Evolutionary conservation across 176 grass and related monocot species (phyloP).

Genomic region (Neostapfia colusana): DNA sequence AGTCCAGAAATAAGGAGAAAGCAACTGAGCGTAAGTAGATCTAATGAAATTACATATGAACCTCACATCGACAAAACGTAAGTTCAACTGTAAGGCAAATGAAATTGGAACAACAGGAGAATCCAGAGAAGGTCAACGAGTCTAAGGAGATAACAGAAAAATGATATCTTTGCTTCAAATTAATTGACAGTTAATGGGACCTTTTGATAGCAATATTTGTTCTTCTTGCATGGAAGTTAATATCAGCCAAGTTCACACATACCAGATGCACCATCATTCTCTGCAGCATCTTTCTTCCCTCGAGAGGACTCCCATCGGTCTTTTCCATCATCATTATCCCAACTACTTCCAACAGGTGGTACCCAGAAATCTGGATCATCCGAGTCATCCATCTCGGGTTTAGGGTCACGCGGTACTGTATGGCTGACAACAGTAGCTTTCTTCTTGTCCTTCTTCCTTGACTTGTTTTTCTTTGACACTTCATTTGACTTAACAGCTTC

Average conservation of each 20-base stretch:
- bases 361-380: slow-evolving; percentile 76
- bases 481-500: slow-evolving; percentile 41
- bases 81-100: background rate
- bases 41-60: background rate
- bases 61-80: background rate
- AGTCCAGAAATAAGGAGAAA: slow-evolving; percentile 2
- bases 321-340: slow-evolving; percentile 83
- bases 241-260: background rate
- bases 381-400: slow-evolving; percentile 47
- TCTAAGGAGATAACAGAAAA: background rate
- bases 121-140: background rate
- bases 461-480: slow-evolving; percentile 48
- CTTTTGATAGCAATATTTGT: background rate
- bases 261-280: slow-evolving; percentile 39
- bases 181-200: background rate
- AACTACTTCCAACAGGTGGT: slow-evolving; percentile 71
- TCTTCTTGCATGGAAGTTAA: background rate
- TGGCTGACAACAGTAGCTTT: slow-evolving; percentile 38
- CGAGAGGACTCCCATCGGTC: slow-evolving; percentile 59
- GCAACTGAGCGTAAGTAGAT: background rate
- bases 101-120: background rate
- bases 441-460: slow-evolving; percentile 55
- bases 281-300: slow-evolving; percentile 25
- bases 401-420: slow-evolving; percentile 40
- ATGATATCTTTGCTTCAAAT: background rate